These are phyloP conservation scores for Stephania yunnanensis DNA, from an alignment of 164 flowering plant species.

Conservation along the genomic window DNA sequence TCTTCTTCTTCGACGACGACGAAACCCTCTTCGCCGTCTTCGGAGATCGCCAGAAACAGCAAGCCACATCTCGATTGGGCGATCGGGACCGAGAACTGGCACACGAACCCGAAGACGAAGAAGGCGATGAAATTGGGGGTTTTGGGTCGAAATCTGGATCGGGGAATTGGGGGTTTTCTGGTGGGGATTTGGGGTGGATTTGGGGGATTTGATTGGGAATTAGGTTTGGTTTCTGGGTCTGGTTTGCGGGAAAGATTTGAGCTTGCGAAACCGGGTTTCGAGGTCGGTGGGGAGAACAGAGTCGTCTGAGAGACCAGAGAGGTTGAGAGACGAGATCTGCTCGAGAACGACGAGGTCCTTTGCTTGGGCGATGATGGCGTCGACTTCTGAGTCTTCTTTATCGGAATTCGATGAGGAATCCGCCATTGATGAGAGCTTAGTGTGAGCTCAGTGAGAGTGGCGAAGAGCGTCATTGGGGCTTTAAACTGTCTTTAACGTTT, in stretches of 20 bases:
- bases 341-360: constrained; percentile 55
- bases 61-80: constrained; percentile 29
- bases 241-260: constrained; percentile 57
- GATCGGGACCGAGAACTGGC: constrained; percentile 17
- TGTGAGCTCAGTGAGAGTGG: not conserved
- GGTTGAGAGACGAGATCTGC: constrained; percentile 59
- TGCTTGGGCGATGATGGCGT: constrained; percentile 54
- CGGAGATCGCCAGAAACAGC: constrained; percentile 59
- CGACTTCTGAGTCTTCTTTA: constrained; percentile 52
- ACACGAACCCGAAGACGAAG: constrained; percentile 21
- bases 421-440: constrained; percentile 29
- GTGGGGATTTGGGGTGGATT: constrained; percentile 5
- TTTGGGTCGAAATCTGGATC: constrained; percentile 5
- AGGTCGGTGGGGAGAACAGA: constrained; percentile 52
- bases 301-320: constrained; percentile 44
- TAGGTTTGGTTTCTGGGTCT: constrained; percentile 1
- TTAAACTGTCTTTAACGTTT: too few species aligned
- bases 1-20: constrained; percentile 29
- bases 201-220: not conserved
- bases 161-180: not conserved
- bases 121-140: constrained; percentile 10
- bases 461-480: not conserved
- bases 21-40: constrained; percentile 18
- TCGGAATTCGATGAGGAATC: constrained; percentile 44
- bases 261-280: constrained; percentile 56